These are phyloP conservation scores for Cenchrus americanus DNA, from an alignment of 176 grass and related monocot species.

Conservation along the genomic window DNA sequence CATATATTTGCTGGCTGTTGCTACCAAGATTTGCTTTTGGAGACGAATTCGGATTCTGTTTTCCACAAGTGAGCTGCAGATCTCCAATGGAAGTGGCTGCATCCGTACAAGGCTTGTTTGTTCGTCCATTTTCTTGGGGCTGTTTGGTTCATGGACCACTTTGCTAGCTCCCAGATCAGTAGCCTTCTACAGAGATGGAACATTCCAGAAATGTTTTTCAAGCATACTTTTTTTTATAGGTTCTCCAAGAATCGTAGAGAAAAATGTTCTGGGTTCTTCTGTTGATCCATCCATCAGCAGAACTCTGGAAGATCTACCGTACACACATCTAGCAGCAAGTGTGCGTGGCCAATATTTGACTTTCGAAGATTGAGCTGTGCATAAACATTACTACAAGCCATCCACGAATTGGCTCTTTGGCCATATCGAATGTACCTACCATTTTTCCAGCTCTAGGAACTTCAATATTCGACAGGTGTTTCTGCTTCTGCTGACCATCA, in stretches of 20 bases:
- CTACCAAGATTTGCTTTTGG: slow-evolving; percentile 18
- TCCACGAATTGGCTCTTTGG: not conserved
- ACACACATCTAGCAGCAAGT: not conserved
- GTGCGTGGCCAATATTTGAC: not conserved
- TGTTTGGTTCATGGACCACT: not conserved
- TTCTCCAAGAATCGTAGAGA: not conserved
- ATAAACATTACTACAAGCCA: not conserved
- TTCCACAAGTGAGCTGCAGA: not conserved
- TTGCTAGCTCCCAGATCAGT: not conserved
- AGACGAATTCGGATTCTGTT: slow-evolving; percentile 14
- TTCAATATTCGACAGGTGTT: not conserved
- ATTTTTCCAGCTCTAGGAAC: not conserved
- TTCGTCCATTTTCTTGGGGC: not conserved
- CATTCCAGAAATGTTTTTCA: not conserved
- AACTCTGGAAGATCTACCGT: too few relatives aligned
- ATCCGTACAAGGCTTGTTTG: not conserved
- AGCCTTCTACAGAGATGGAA: not conserved
- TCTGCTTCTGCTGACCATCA: not conserved
- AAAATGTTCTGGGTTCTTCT: not conserved
- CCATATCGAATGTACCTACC: not conserved
- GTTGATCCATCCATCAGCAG: not conserved
- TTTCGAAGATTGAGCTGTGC: not conserved
- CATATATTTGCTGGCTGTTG: not conserved
- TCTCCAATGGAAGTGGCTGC: not conserved
- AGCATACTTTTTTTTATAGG: not conserved